These are phyloP conservation scores for Phytopythium kandeliae DNA, from an alignment of 352 stramenopile species.

Conservation along the genomic window DNA sequence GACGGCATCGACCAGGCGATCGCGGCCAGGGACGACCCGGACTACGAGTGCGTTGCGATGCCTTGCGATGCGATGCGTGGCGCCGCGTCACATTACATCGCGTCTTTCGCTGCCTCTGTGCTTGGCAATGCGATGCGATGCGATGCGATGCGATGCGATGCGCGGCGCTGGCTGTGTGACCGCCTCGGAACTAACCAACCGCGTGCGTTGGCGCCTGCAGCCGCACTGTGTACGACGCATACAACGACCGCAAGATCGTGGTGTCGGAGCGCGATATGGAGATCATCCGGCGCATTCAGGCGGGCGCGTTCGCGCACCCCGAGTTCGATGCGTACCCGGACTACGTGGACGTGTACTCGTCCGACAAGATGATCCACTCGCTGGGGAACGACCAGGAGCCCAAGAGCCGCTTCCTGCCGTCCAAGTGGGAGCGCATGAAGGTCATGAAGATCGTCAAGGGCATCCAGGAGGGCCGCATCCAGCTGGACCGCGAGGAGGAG, in stretches of 20 bases:
- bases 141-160: too few relatives aligned
- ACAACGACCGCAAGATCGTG: conserved; percentile 98
- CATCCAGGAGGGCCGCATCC: conserved; percentile 95
- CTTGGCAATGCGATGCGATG: too few relatives aligned
- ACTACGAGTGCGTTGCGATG: conserved; percentile 88
- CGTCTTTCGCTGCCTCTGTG: too few relatives aligned
- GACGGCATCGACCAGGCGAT: conserved; percentile 89
- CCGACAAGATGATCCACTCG: conserved; percentile 85
- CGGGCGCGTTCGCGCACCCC: conserved; percentile 86
- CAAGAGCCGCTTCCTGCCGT: conserved; percentile 94
- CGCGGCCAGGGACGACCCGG: conserved; percentile 85
- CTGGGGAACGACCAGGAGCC: conserved; percentile 85
- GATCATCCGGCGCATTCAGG: conserved; percentile 97
- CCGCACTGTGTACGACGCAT: conserved; percentile 97
- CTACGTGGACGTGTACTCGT: conserved; percentile 87
- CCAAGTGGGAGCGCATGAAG: conserved; percentile 97
- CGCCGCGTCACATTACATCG: too few relatives aligned
- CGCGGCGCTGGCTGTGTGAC: too few relatives aligned
- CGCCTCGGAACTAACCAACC: background rate
- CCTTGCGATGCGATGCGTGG: too few relatives aligned
- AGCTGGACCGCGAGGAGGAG: conserved; percentile 88
- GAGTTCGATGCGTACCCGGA: conserved; percentile 91
- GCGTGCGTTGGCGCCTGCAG: conserved; percentile 19
- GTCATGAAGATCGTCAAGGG: conserved; percentile 96
- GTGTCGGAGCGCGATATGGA: conserved; percentile 96